Conservation (phyloP, 805 yeast species). For the Candida piceae region DNA sequence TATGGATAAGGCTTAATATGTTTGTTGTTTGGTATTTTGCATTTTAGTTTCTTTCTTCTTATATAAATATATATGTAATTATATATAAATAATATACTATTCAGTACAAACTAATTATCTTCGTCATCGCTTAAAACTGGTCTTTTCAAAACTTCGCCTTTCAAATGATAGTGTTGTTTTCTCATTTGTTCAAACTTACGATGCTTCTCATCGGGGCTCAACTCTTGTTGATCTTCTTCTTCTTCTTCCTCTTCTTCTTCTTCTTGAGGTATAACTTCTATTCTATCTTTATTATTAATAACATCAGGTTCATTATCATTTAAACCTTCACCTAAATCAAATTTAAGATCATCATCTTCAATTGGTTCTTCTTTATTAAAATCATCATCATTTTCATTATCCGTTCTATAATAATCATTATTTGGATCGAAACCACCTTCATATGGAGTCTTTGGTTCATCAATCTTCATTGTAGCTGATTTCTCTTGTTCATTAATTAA, state of each 20-base stretch:
- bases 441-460: slow-evolving; percentile 94
- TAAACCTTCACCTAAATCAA: slow-evolving; percentile 32
- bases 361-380: slow-evolving; percentile 21
- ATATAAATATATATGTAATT: no score
- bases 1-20: no score
- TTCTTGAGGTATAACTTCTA: slow-evolving; percentile 17
- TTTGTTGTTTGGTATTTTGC: no score
- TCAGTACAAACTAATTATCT: slow-evolving; percentile 3
- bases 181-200: slow-evolving; percentile 70
- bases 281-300: slow-evolving; percentile 8
- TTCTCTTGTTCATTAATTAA: slow-evolving; percentile 69
- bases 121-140: no score
- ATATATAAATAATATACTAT: no score
- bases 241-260: slow-evolving; percentile 20
- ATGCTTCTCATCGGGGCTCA: slow-evolving; percentile 43
- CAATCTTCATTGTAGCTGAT: slow-evolving; percentile 73
- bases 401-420: slow-evolving; percentile 73
- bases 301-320: slow-evolving; percentile 14
- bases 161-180: slow-evolving; percentile 69
- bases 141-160: slow-evolving; percentile 44
- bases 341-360: no score
- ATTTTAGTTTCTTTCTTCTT: no score
- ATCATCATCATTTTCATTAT: slow-evolving; percentile 49
- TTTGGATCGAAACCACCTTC: slow-evolving; percentile 83
- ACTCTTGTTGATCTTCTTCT: slow-evolving; percentile 36